phyloP scores from a whole-genome alignment of 208 protist genomes.

The Herpetomonas muscarum region DNA sequence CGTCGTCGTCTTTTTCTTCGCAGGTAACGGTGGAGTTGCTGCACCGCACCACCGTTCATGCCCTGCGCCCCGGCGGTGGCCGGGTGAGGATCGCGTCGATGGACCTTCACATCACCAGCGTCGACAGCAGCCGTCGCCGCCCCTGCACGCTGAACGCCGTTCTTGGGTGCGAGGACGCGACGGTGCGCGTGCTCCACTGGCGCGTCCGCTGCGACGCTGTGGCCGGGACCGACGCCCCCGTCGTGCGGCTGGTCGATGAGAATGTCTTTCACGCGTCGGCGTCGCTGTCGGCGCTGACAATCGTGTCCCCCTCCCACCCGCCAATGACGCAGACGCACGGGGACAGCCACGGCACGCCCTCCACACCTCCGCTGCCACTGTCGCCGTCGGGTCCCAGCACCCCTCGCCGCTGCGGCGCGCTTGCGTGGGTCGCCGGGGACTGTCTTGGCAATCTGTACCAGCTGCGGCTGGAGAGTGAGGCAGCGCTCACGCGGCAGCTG shows the following conservation, averaged over 20 bases:
- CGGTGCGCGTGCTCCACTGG: conserved; percentile 16
- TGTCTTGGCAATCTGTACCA: conserved; percentile 73
- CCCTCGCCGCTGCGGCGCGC: neutral
- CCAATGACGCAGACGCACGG: neutral
- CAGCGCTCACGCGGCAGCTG: neutral
- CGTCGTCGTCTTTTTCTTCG: too few species aligned
- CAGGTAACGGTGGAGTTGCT: too few species aligned
- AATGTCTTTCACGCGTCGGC: conserved; percentile 30
- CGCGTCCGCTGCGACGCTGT: neutral
- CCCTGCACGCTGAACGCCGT: conserved; percentile 12
- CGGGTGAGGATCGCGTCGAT: too few species aligned
- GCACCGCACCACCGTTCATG: too few species aligned
- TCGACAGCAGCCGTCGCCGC: too few species aligned
- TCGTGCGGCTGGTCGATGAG: conserved; percentile 4
- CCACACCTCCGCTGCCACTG: neutral
- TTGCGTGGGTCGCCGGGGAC: conserved; percentile 59
- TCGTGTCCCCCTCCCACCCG: neutral
- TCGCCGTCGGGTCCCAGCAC: neutral
- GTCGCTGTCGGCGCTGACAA: conserved; percentile 13
- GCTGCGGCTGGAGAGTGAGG: conserved; percentile 34
- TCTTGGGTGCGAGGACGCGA: conserved; percentile 21
- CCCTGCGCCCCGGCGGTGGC: too few species aligned
- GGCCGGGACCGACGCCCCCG: neutral
- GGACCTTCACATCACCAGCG: too few species aligned
- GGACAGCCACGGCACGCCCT: neutral